Conservation (phyloP, 139 green algal genomes). For the Picochlorum sp. region DNA sequence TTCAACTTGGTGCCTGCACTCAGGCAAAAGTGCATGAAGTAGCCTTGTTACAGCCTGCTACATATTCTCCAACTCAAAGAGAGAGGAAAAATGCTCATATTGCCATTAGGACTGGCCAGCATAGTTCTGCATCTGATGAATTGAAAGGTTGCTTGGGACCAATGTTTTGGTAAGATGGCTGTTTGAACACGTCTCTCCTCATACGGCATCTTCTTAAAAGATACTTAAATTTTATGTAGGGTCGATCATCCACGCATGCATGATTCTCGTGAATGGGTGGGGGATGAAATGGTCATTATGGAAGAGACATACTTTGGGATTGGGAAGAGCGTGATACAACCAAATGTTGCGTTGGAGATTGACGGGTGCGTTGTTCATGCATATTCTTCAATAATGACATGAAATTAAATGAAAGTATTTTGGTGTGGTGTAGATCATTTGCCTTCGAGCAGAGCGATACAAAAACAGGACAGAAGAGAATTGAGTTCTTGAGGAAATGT, state of each 20-base stretch:
- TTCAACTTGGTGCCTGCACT: slow-evolving; percentile 1
- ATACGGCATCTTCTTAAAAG: background rate
- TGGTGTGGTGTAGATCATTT: background rate
- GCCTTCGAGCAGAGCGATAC: background rate
- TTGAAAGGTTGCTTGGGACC: slow-evolving; percentile 8
- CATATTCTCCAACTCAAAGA: background rate
- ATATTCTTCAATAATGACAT: background rate
- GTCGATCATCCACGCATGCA: slow-evolving; percentile 3
- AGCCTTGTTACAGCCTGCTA: slow-evolving; percentile 9
- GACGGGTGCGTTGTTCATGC: background rate
- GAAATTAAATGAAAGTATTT: background rate
- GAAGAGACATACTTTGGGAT: slow-evolving; percentile 5
- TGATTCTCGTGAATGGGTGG: background rate
- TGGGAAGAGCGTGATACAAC: slow-evolving; percentile 6
- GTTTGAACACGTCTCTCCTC: background rate
- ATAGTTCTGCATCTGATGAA: background rate
- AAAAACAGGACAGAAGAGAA: background rate
- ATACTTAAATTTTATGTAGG: slow-evolving; percentile 4
- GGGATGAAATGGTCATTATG: slow-evolving; percentile 7
- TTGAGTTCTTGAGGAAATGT: slow-evolving; percentile 10
- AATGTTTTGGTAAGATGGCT: slow-evolving; percentile 9
- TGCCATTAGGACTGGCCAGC: background rate
- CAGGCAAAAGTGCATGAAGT: background rate
- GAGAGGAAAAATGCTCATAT: slow-evolving; percentile 5
- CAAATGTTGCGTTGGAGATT: slow-evolving; percentile 1